Base-by-base conservation (phyloP, 2,329 filamentous ascomycete genomes). In the Fusarium algeriense region DNA sequence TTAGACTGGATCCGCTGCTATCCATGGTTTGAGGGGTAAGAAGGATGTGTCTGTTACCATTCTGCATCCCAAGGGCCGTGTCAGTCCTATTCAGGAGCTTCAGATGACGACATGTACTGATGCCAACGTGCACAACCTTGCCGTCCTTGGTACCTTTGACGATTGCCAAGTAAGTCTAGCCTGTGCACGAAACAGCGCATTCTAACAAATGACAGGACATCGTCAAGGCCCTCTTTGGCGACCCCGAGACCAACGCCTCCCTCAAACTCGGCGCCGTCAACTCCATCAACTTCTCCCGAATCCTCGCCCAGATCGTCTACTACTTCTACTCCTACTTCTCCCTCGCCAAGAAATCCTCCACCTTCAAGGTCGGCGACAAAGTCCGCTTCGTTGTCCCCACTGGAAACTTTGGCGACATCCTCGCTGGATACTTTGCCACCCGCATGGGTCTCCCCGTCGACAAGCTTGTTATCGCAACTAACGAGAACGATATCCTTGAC, bases 11-110 rank as follows among this genome's bases (percentile, higher is more conserved):
- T 97, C 94, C 32, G 95, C 95, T 14, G 96, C 96, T 73, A 98
- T 99, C 75, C 98, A 98, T 79, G 96, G 96, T 60, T 87, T 99
- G 59, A 86, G 95, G 54, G 94, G 95, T 59, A 98, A 98, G 89
- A 95, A 97, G 83, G 96, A 99, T 86, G 93, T 98, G 19, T 97
- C 94, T 0, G 93, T 98, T 57, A 96, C 97, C 84, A 98, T 99
- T 79, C 88, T 98, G 77, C 92, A 95, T 81, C 96, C 96, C 30
- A 93, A 96, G 81, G 95, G 94, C 69, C 92, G 94, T 73, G 92
- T 98, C 69, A 94, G 92, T 79, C 93, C 94, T 17, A 92, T 98
- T 62, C 96, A 98, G 81, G 94, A 98, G 82, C 92, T 93, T 7
- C 96, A 98, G 84, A 98, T 98, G 96, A 98, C 95, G 1, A 98